phyloP scores from a whole-genome alignment of 768 basidiomycete genomes.

The Mycena sanguinolenta region DNA sequence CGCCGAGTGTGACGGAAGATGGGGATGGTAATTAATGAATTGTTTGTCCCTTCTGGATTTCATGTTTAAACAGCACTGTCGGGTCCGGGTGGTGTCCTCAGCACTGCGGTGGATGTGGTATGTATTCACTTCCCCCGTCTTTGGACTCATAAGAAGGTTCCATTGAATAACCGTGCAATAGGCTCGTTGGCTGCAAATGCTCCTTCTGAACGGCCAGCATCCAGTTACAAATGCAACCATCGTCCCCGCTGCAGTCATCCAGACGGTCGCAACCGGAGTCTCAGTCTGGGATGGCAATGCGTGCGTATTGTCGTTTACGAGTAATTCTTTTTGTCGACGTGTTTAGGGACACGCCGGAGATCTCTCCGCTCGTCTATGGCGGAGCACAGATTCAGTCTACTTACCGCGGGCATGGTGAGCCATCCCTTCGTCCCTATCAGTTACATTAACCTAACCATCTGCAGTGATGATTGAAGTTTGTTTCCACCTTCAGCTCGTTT shows the following conservation, averaged over 20 bases:
- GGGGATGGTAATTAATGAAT: background rate
- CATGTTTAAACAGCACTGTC: background rate
- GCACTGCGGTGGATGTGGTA: conserved; percentile 2
- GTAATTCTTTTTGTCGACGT: conserved; percentile 11
- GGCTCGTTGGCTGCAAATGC: conserved; percentile 23
- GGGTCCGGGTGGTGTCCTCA: conserved; percentile 17
- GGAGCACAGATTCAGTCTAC: background rate
- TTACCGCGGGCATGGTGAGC: conserved; percentile 15
- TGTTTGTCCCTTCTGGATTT: background rate
- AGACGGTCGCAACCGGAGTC: too few relatives aligned
- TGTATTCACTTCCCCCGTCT: too few relatives aligned
- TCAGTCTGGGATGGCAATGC: too few relatives aligned
- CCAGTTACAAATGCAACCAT: too few relatives aligned
- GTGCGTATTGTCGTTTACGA: too few relatives aligned
- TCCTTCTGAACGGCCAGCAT: too few relatives aligned
- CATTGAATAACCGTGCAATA: background rate
- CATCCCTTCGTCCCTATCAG: background rate
- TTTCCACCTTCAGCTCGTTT: background rate
- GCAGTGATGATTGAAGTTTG: conserved; percentile 11
- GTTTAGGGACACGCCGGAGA: background rate
- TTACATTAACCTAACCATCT: background rate
- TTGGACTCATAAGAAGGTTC: background rate
- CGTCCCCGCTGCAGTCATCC: too few relatives aligned
- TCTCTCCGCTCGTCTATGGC: conserved; percentile 4
- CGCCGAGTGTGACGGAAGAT: background rate